These are phyloP conservation scores for Pneumocystis wakefieldiae DNA, from an alignment of 1,139 yeast species.

Conservation along the genomic window DNA sequence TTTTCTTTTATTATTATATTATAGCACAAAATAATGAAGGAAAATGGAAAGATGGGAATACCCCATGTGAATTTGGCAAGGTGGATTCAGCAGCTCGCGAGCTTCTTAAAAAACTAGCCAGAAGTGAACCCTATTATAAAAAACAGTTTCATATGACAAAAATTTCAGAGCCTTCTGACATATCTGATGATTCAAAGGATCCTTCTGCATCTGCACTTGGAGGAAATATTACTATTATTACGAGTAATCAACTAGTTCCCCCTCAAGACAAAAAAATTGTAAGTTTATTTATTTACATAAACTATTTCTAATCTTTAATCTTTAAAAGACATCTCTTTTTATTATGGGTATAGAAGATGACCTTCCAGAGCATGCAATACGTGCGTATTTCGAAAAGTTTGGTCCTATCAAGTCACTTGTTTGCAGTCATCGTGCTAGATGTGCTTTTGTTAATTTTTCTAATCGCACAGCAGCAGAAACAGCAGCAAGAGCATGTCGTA, in stretches of 20 bases:
- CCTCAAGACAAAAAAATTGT: conserved; percentile 33
- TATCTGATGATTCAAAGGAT: neutral
- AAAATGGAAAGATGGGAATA: conserved; percentile 22
- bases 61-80: conserved; percentile 20
- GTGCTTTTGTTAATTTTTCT: conserved; percentile 48
- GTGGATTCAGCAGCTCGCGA: conserved; percentile 28
- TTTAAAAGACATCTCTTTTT: conserved; percentile 34
- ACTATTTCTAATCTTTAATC: neutral
- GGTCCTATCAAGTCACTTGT: conserved; percentile 38
- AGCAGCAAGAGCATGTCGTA: conserved; percentile 31
- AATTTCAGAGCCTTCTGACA: neutral
- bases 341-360: conserved; percentile 56
- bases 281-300: conserved; percentile 1
- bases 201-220: conserved; percentile 1
- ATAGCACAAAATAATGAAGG: conserved; percentile 28
- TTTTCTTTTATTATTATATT: conserved; percentile 37
- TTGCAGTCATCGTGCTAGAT: conserved; percentile 45
- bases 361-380: conserved; percentile 47
- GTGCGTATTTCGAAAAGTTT: conserved; percentile 32
- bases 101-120: conserved; percentile 30
- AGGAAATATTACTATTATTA: conserved; percentile 7
- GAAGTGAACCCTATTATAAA: conserved; percentile 24
- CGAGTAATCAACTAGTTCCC: conserved; percentile 30
- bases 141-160: conserved; percentile 6
- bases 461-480: conserved; percentile 39